Percentiles rank a stretch among this genome's conserved stretches.
These are phyloP conservation scores for Polytrichum formosum DNA, from an alignment of 225 moss, liverwort and hornwort genomes.

Conservation along the genomic window DNA sequence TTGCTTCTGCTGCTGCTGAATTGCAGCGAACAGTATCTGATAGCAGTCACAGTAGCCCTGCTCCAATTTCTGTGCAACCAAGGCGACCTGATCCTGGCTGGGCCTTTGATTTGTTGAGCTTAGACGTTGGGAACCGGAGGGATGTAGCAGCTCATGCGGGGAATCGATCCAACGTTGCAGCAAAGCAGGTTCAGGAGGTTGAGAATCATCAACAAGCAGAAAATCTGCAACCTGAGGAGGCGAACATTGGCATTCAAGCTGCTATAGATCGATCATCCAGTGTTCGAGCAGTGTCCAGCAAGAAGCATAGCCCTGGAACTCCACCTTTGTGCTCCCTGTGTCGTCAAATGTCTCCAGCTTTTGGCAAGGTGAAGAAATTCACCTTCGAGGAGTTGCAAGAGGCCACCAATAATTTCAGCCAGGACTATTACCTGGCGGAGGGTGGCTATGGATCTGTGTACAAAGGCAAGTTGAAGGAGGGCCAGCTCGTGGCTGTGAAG, in stretches of 20 bases:
- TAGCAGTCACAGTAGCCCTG: background rate
- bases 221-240: no score
- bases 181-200: no score
- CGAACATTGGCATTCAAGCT: no score
- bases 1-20: constrained; percentile 7
- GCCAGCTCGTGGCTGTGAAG: constrained; percentile 65
- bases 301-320: constrained; percentile 25
- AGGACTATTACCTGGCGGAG: constrained; percentile 53
- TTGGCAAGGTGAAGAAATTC: constrained; percentile 49
- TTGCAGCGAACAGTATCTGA: constrained; percentile 5
- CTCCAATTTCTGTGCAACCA: constrained; percentile 44
- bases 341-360: constrained; percentile 49
- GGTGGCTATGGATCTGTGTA: constrained; percentile 65
- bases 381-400: constrained; percentile 38
- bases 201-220: no score
- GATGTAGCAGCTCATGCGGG: no score
- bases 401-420: constrained; percentile 50
- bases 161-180: no score
- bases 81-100: constrained; percentile 39
- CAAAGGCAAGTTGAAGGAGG: constrained; percentile 46
- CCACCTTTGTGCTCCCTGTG: constrained; percentile 58
- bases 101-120: constrained; percentile 33
- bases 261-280: constrained; percentile 2
- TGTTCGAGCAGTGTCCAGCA: constrained; percentile 20
- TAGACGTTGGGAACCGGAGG: constrained; percentile 27